phyloP scores from a whole-genome alignment of 2,329 filamentous ascomycete genomes.

The Ramularia endophylla region DNA sequence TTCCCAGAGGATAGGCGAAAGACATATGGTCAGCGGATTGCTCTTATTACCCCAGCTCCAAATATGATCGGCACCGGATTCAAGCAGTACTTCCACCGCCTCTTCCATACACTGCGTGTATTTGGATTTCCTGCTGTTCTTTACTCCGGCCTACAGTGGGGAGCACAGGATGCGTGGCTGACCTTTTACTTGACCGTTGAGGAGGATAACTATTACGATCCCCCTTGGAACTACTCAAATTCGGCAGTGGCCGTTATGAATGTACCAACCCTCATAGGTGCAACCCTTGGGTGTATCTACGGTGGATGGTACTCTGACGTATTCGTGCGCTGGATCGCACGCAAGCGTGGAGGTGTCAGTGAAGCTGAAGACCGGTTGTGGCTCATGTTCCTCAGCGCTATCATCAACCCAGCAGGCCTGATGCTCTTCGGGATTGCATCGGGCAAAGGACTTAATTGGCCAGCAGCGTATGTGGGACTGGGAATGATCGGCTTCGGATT shows the following conservation, averaged over 20 bases:
- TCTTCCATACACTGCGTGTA: slow-evolving; percentile 52
- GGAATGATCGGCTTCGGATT: slow-evolving; percentile 56
- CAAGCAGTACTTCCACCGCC: slow-evolving; percentile 48
- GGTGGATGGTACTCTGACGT: slow-evolving; percentile 53
- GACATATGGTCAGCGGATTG: slow-evolving; percentile 51
- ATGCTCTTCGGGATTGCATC: slow-evolving; percentile 51
- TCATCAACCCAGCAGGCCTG: slow-evolving; percentile 48
- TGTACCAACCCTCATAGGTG: slow-evolving; percentile 50
- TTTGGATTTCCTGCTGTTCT: slow-evolving; percentile 54
- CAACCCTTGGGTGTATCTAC: slow-evolving; percentile 51
- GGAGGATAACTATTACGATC: slow-evolving; percentile 50
- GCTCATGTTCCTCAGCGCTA: slow-evolving; percentile 45
- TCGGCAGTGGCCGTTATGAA: slow-evolving; percentile 54
- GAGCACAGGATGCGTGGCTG: slow-evolving; percentile 54
- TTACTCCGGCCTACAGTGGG: slow-evolving; percentile 55
- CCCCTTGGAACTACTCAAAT: slow-evolving; percentile 52
- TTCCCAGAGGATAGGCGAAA: slow-evolving; percentile 30
- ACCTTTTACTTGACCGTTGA: slow-evolving; percentile 55
- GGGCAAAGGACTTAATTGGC: slow-evolving; percentile 48
- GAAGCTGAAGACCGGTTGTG: slow-evolving; percentile 52
- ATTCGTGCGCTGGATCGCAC: slow-evolving; percentile 52
- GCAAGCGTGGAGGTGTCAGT: slow-evolving; percentile 48
- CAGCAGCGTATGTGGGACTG: slow-evolving; percentile 48
- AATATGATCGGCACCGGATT: slow-evolving; percentile 50
- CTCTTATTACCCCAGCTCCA: slow-evolving; percentile 50